Evolutionary conservation across 371 early-diverging fungal genomes (phyloP), one percentile per base, ranked within the genome.

Genomic region (Gilbertella persicaria): DNA sequence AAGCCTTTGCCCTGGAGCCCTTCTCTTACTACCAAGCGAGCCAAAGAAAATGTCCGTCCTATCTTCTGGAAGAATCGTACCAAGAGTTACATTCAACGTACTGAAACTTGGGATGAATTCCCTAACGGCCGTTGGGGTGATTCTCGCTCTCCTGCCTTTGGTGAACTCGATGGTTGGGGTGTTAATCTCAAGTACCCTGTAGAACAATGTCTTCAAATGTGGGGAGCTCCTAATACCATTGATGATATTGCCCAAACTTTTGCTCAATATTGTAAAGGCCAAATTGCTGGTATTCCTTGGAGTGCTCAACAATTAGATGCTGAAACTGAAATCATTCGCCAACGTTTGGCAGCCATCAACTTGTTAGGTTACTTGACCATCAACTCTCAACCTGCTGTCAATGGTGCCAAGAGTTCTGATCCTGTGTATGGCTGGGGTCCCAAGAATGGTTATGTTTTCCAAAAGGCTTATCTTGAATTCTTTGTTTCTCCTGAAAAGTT

Each of bases 121-220:
- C 97, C 97, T 19, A 98, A 98, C 66, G 98, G 98, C 23, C 89
- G 98, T 43, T 98, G 97, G 98, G 97, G 97, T 41, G 96, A 97
- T 64, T 88, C 96, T 20, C 82, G 96, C 13, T 97, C 96, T 16
- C 88, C 92, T 29, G 76, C 96, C 13, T 98, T 87, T 70, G 97
- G 98, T 52, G 96, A 98, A 53, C 68, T 98, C 52, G 95, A 94
- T 65, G 92, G 94, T 28, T 93, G 89, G 71, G 91, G 93, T 45
- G 45, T 92, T 44, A 83, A 88, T 28, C 78, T 94, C 46, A 91
- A 93, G 51, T 78, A 88, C 42, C 61, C 87, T 5, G 56, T 61
- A 1, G 76, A 78, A 28, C 80, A 89, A 48, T 83, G 85, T 33
- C 62, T 89, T 23, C 68, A 71, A 17, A 71, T 91, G 69, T 98